A percentile compares a stretch with the other conserved stretches of the same genome.
Evolutionary conservation across 2,329 filamentous ascomycete species (phyloP).

Genomic region (Fusarium sulawesiense): DNA sequence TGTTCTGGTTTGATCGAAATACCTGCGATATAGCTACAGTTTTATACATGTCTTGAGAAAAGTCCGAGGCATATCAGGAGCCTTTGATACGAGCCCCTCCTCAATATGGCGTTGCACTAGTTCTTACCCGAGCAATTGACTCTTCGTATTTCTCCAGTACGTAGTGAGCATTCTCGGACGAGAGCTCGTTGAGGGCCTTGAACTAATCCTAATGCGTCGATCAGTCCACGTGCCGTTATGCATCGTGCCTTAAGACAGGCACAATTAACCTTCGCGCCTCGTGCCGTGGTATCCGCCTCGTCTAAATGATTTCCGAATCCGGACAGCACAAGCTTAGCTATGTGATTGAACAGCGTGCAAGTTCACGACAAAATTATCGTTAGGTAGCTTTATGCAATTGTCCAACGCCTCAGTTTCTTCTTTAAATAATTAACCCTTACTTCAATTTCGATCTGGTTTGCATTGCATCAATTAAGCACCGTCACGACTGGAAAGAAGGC

Average conservation of each 20-base stretch:
- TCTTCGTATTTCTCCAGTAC: not conserved
- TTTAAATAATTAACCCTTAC: no score
- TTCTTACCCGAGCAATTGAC: not conserved
- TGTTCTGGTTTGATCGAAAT: no score
- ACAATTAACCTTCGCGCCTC: not conserved
- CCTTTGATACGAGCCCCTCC: not conserved
- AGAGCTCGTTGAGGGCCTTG: not conserved
- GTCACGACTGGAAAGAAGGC: not conserved
- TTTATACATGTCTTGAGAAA: not conserved
- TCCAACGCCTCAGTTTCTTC: no score
- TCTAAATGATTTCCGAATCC: not conserved
- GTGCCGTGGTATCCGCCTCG: not conserved
- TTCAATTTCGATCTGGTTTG: no score
- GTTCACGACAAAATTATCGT: no score
- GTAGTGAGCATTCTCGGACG: not conserved
- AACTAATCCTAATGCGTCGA: not conserved
- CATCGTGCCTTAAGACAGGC: not conserved
- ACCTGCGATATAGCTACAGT: accelerated
- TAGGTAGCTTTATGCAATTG: no score
- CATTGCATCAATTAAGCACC: no score
- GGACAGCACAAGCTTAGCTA: not conserved
- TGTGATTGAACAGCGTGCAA: no score
- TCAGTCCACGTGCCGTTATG: not conserved
- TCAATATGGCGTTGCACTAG: not conserved
- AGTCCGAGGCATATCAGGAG: no score